These are phyloP conservation scores for Cornus florida DNA, from an alignment of 148 eudicot genomes.

Conservation along the genomic window DNA sequence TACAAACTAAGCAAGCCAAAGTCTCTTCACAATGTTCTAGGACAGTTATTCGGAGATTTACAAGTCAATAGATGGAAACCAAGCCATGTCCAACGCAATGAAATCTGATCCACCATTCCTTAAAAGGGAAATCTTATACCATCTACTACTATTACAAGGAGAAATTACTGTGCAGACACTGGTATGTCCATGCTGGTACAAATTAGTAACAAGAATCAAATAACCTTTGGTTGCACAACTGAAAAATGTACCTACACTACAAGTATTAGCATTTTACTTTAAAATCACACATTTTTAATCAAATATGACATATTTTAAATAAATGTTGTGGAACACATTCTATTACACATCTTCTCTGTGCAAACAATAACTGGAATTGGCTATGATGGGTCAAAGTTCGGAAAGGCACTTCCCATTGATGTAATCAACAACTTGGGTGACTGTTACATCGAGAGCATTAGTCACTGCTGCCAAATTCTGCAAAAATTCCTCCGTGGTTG, in stretches of 20 bases:
- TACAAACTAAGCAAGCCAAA: too few species aligned
- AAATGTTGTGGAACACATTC: neutral
- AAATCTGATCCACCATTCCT: too few species aligned
- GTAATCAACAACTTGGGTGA: conserved; percentile 65
- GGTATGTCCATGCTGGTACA: neutral
- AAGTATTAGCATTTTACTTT: neutral
- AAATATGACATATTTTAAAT: neutral
- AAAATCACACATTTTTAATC: neutral
- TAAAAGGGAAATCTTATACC: too few species aligned
- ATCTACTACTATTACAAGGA: too few species aligned
- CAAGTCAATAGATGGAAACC: too few species aligned
- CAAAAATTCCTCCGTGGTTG: conserved; percentile 87
- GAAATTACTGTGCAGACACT: neutral
- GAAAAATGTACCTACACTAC: neutral
- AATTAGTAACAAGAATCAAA: neutral
- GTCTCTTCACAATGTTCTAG: too few species aligned
- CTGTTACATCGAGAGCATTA: conserved; percentile 63
- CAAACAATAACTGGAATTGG: neutral
- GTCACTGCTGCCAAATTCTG: conserved; percentile 73
- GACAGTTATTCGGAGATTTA: too few species aligned
- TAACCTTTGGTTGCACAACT: neutral
- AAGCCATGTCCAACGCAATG: too few species aligned
- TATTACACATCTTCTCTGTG: neutral
- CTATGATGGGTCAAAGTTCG: conserved; percentile 47
- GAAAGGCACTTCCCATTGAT: conserved; percentile 71